Conservation (phyloP, 768 basidiomycete species). For the Hygrophoropsis aurantiaca region DNA sequence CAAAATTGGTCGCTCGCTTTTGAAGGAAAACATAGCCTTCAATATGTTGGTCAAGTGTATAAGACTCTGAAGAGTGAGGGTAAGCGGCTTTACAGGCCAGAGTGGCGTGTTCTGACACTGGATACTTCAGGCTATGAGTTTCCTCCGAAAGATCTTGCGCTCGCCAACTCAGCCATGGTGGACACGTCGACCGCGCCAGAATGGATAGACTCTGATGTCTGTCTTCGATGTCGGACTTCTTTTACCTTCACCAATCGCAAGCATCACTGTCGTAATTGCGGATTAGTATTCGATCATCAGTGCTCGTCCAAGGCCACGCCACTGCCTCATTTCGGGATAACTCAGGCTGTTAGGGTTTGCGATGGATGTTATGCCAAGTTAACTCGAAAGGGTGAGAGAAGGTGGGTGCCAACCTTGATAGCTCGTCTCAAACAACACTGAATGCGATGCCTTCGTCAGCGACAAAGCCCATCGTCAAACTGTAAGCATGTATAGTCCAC, state of each 20-base stretch:
- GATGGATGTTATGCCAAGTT: slow-evolving; percentile 86
- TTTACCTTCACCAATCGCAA: slow-evolving; percentile 97
- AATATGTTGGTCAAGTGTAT: slow-evolving; percentile 80
- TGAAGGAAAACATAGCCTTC: slow-evolving; percentile 71
- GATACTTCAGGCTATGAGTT: slow-evolving; percentile 71
- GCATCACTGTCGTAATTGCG: slow-evolving; percentile 98
- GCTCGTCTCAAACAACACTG: not conserved
- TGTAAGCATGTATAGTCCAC: slow-evolving; percentile 50
- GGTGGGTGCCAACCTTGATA: slow-evolving; percentile 34
- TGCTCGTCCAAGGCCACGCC: slow-evolving; percentile 86
- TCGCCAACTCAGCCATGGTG: slow-evolving; percentile 80
- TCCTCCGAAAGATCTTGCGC: slow-evolving; percentile 73
- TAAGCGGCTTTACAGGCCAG: too few relatives aligned
- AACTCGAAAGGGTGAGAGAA: slow-evolving; percentile 59
- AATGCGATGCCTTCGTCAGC: slow-evolving; percentile 16
- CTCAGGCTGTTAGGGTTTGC: slow-evolving; percentile 90
- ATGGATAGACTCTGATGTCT: slow-evolving; percentile 96
- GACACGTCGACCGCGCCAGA: slow-evolving; percentile 91
- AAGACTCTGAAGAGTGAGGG: slow-evolving; percentile 75
- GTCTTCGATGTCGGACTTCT: slow-evolving; percentile 85
- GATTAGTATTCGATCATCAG: slow-evolving; percentile 91
- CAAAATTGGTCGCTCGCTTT: slow-evolving; percentile 96
- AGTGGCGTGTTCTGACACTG: not conserved
- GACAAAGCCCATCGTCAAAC: slow-evolving; percentile 56
- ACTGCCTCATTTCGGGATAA: slow-evolving; percentile 91